A percentile compares a stretch with the other conserved stretches of the same genome.
These are phyloP conservation scores for Inga oerstediana DNA, from an alignment of 306 rosid genomes.

Conservation along the genomic window DNA sequence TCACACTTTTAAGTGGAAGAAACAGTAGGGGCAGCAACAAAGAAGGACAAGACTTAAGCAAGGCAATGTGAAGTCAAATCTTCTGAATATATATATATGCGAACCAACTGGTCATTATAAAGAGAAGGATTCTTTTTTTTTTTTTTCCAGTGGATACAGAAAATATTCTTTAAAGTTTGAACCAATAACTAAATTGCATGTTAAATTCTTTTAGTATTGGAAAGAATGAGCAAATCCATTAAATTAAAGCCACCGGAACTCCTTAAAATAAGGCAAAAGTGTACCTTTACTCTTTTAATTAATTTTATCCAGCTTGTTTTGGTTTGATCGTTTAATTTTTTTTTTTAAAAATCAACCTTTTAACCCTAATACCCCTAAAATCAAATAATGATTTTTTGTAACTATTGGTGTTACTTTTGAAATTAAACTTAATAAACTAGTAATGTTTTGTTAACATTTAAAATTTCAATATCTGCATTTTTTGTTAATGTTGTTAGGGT, in stretches of 20 bases:
- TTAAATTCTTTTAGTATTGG: not conserved
- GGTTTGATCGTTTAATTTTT: no score
- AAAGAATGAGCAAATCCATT: not conserved
- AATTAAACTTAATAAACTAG: no score
- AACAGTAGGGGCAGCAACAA: not conserved
- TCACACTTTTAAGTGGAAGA: not conserved
- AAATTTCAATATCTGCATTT: no score
- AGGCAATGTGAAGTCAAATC: not conserved
- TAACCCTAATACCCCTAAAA: no score
- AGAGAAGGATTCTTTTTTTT: not conserved
- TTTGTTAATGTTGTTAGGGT: no score
- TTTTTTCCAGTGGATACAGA: not conserved
- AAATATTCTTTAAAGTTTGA: not conserved
- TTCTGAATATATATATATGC: not conserved
- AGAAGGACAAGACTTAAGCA: not conserved
- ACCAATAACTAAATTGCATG: not conserved
- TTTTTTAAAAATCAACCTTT: no score
- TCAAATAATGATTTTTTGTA: no score
- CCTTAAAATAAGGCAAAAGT: not conserved
- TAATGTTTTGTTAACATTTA: no score
- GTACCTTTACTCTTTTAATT: no score
- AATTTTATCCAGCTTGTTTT: no score
- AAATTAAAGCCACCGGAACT: not conserved
- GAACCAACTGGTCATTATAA: not conserved
- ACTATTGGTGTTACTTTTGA: no score